These are phyloP conservation scores for Pistacia vera DNA, from an alignment of 345 rosid species.

Conservation along the genomic window DNA sequence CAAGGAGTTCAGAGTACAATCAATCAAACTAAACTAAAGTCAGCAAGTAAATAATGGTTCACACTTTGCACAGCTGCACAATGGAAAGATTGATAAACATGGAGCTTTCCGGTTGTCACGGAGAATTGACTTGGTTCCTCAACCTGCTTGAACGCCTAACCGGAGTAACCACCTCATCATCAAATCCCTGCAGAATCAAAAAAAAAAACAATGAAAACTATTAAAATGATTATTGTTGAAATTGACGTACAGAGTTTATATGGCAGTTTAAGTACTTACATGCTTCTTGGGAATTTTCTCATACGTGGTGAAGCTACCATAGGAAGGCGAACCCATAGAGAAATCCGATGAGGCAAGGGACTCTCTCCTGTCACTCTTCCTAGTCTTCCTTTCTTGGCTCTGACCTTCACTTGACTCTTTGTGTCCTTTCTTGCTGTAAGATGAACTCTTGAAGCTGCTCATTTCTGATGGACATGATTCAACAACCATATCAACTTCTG, in stretches of 20 bases:
- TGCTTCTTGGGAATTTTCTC: conserved; percentile 65
- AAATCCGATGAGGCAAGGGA: conserved; percentile 68
- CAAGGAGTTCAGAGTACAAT: not conserved
- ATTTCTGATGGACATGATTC: conserved; percentile 60
- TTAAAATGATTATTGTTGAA: not conserved
- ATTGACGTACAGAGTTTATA: not conserved
- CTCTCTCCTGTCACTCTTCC: conserved; percentile 53
- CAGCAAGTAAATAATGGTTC: conserved; percentile 15
- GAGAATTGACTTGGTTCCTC: conserved; percentile 51
- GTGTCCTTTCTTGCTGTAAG: conserved; percentile 27
- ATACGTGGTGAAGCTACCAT: conserved; percentile 81
- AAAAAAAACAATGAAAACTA: conserved; percentile 8
- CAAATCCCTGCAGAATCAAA: conserved; percentile 47
- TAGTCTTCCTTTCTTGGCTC: conserved; percentile 45
- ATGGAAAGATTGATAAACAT: conserved; percentile 9
- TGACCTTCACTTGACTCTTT: conserved; percentile 38
- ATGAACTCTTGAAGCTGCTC: conserved; percentile 54
- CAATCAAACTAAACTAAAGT: conserved; percentile 23
- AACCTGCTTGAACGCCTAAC: conserved; percentile 88
- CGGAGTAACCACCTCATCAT: conserved; percentile 66
- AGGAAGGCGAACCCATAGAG: conserved; percentile 58
- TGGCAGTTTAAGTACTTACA: conserved; percentile 40
- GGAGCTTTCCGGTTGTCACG: conserved; percentile 33
- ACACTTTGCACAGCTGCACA: conserved; percentile 31
- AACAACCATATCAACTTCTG: conserved; percentile 39